phyloP scores from a whole-genome alignment of 2,329 filamentous ascomycete genomes.

The Monilinia fructigena region DNA sequence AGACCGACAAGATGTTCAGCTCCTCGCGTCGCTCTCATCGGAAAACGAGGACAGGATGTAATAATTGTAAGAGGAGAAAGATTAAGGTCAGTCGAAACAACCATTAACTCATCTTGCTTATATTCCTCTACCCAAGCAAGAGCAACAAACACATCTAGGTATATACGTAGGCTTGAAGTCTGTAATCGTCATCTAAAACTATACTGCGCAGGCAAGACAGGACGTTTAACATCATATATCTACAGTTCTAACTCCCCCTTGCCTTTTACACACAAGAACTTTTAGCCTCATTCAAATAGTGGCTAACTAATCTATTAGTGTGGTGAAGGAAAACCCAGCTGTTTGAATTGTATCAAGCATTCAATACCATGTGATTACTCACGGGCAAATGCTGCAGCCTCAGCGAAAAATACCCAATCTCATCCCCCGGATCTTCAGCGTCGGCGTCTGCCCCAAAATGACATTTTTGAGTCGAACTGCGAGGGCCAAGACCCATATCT shows the following conservation, averaged over 20 bases:
- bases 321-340: slow-evolving; percentile 25
- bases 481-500: slow-evolving; percentile 5
- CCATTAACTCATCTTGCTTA: no score
- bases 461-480: not conserved
- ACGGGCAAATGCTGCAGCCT: not conserved
- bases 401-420: not conserved
- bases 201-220: not conserved
- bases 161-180: slow-evolving; percentile 1
- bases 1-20: slow-evolving; percentile 8
- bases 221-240: not conserved
- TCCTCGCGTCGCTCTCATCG: slow-evolving; percentile 19
- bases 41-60: slow-evolving; percentile 18
- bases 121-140: not conserved
- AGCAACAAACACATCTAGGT: not conserved
- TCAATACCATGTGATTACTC: slow-evolving; percentile 23
- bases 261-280: no score
- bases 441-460: not conserved
- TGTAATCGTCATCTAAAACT: not conserved
- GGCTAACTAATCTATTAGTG: slow-evolving; percentile 27
- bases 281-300: not conserved
- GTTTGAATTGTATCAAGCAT: slow-evolving; percentile 26
- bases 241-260: not conserved
- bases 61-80: slow-evolving; percentile 20
- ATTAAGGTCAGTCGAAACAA: slow-evolving; percentile 9
- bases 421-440: not conserved